Evolutionary conservation across 257 asterid genomes (phyloP).

Genomic region (Mentha longifolia): DNA sequence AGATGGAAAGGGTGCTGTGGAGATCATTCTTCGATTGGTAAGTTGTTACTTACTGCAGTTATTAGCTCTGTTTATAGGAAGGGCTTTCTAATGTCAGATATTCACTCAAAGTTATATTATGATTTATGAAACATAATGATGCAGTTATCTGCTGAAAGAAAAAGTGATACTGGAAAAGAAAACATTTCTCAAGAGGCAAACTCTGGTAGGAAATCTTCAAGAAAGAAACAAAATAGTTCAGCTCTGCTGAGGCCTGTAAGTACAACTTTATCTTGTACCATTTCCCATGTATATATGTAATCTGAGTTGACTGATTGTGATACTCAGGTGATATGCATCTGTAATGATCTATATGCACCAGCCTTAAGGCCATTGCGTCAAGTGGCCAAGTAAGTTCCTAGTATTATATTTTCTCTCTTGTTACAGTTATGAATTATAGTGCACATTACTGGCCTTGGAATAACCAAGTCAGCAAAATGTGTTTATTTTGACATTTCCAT

Average conservation of each 20-base stretch:
- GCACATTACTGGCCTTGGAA: conserved; percentile 13
- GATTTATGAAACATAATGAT: conserved; percentile 34
- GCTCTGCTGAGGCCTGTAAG: conserved; percentile 88
- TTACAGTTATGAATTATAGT: not conserved
- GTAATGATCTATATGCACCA: conserved; percentile 94
- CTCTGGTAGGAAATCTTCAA: conserved; percentile 59
- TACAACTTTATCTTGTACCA: conserved; percentile 26
- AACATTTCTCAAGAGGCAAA: conserved; percentile 57
- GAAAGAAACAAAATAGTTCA: conserved; percentile 60
- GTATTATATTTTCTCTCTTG: conserved; percentile 20
- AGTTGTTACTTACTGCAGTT: conserved; percentile 29
- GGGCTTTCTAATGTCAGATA: conserved; percentile 20
- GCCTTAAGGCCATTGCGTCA: conserved; percentile 93
- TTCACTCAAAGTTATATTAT: conserved; percentile 6
- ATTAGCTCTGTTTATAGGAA: conserved; percentile 11
- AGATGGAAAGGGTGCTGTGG: conserved; percentile 98
- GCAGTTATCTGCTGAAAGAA: conserved; percentile 86
- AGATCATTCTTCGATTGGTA: conserved; percentile 84
- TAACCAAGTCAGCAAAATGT: conserved; percentile 5
- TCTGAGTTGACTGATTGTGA: conserved; percentile 35
- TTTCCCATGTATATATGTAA: conserved; percentile 29
- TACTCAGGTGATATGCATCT: conserved; percentile 88
- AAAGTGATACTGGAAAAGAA: conserved; percentile 68
- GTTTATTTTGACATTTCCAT: conserved; percentile 5
- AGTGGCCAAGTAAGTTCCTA: conserved; percentile 85